These are phyloP conservation scores for Porpolomopsis calyptriformis DNA, from an alignment of 768 basidiomycete species.

Conservation along the genomic window DNA sequence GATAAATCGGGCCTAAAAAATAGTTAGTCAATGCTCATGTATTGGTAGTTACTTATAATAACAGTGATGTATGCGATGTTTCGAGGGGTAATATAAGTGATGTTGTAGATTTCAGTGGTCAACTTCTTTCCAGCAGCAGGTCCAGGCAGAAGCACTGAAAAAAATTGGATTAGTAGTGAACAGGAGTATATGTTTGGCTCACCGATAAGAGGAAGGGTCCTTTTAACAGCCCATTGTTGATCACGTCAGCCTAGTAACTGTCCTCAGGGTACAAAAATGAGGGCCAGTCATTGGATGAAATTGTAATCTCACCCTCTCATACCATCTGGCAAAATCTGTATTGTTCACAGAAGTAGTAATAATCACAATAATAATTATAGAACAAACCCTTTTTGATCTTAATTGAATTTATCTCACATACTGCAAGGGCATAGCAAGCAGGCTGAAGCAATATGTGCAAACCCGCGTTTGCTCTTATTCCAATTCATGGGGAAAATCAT, in stretches of 20 bases:
- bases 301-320: neutral
- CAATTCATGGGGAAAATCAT: neutral
- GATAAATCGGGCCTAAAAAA: slow-evolving; percentile 1
- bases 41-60: neutral
- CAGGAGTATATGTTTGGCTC: neutral
- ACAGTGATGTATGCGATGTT: slow-evolving; percentile 1
- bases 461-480: slow-evolving; percentile 1
- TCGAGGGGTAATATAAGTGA: neutral
- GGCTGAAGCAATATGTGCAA: neutral
- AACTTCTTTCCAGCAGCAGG: slow-evolving; percentile 1
- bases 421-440: neutral
- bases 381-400: neutral
- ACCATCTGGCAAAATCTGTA: neutral
- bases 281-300: neutral
- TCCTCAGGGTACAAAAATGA: slow-evolving; percentile 2
- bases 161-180: neutral
- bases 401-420: neutral
- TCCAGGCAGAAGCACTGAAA: slow-evolving; percentile 3
- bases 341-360: neutral
- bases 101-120: slow-evolving; percentile 1
- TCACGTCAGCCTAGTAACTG: neutral
- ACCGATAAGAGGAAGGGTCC: slow-evolving; percentile 2
- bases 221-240: neutral
- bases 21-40: neutral
- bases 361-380: neutral